These are phyloP conservation scores for Styphnolobium japonicum DNA, from an alignment of 306 rosid species.

Conservation along the genomic window DNA sequence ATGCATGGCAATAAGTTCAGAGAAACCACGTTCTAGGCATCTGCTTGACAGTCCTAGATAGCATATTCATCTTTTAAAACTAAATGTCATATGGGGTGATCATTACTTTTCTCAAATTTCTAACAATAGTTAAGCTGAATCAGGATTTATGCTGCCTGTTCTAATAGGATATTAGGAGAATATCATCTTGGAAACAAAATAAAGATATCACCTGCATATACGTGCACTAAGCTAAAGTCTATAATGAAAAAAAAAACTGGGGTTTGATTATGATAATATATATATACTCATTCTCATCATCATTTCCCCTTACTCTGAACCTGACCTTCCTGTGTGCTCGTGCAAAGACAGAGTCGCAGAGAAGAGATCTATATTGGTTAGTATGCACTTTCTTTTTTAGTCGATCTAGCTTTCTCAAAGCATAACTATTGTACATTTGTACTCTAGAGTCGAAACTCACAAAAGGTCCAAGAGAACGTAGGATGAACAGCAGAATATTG, in stretches of 20 bases:
- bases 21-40: background rate
- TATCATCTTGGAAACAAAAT: background rate
- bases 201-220: background rate
- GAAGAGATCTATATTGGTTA: background rate
- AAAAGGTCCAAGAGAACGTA: background rate
- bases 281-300: too few species aligned
- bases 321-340: background rate
- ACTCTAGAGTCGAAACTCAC: background rate
- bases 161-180: background rate
- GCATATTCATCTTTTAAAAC: background rate
- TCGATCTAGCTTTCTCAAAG: background rate
- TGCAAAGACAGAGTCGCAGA: background rate
- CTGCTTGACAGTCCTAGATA: background rate
- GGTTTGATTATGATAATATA: background rate
- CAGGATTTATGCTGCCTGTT: background rate
- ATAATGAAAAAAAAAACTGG: background rate
- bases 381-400: background rate
- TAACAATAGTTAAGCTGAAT: background rate
- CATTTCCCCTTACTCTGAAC: too few species aligned
- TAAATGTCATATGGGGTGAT: background rate
- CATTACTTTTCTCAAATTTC: background rate
- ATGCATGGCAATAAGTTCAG: conserved; percentile 4
- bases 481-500: background rate
- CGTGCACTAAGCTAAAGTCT: background rate
- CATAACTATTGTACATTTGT: background rate